Conservation (phyloP, 202 grass and related monocot species). For the Sporobolus alterniflorus region DNA sequence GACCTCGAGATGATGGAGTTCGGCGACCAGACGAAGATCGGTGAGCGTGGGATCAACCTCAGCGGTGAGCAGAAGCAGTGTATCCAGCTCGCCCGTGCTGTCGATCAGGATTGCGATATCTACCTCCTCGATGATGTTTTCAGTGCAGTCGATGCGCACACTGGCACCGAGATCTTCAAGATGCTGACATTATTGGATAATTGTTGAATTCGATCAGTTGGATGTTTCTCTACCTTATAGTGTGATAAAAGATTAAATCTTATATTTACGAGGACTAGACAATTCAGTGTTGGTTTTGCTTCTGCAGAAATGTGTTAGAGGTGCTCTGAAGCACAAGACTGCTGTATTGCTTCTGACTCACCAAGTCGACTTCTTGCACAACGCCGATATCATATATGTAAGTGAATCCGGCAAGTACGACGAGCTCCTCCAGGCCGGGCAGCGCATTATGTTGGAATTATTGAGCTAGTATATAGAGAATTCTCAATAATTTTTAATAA, state of each 20-base stretch:
- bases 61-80: slow-evolving; percentile 98
- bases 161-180: slow-evolving; percentile 90
- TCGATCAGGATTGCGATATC: slow-evolving; percentile 88
- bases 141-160: slow-evolving; percentile 94
- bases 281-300: not conserved
- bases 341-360: slow-evolving; percentile 87
- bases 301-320: slow-evolving; percentile 81
- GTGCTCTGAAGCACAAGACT: slow-evolving; percentile 87
- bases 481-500: no score
- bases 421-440: slow-evolving; percentile 63
- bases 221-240: no score
- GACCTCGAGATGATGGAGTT: slow-evolving; percentile 99
- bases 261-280: not conserved
- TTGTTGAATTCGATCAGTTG: not conserved
- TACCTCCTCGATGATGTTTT: slow-evolving; percentile 99
- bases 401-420: slow-evolving; percentile 81
- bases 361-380: slow-evolving; percentile 99
- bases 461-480: no score
- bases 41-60: slow-evolving; percentile 96
- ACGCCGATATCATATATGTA: slow-evolving; percentile 90
- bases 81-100: slow-evolving; percentile 90
- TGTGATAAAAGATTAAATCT: not conserved
- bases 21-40: slow-evolving; percentile 98
- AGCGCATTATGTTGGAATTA: no score
- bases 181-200: slow-evolving; percentile 18